These are phyloP conservation scores for Globisporangium takayamanum DNA, from an alignment of 352 stramenopile species.

Conservation along the genomic window DNA sequence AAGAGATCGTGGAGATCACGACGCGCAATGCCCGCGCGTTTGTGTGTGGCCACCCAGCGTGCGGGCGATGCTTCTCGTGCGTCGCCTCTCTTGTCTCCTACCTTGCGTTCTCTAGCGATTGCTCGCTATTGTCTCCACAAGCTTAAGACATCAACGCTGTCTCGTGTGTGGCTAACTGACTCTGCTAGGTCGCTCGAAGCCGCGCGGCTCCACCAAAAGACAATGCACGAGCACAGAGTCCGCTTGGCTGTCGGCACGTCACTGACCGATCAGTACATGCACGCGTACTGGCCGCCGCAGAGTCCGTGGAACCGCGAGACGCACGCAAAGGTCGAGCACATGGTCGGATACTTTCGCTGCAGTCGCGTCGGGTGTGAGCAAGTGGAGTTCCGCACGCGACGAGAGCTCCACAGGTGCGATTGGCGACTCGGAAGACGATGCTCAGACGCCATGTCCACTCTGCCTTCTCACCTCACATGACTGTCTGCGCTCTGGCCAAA, in stretches of 20 bases:
- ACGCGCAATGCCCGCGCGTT: conserved; percentile 37
- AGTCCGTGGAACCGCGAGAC: conserved; percentile 37
- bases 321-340: conserved; percentile 17
- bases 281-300: conserved; percentile 46
- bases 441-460: neutral
- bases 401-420: conserved; percentile 28
- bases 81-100: neutral
- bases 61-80: conserved; percentile 55
- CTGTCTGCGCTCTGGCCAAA: neutral
- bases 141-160: neutral
- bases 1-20: conserved; percentile 44
- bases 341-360: conserved; percentile 48
- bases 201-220: conserved; percentile 39
- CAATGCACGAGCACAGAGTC: conserved; percentile 29
- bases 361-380: conserved; percentile 22
- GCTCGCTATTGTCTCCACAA: neutral
- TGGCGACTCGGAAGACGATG: neutral
- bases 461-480: neutral
- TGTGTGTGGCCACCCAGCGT: conserved; percentile 46
- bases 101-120: neutral
- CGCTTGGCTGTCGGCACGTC: conserved; percentile 31
- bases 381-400: conserved; percentile 34
- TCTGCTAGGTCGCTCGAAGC: conserved; percentile 35
- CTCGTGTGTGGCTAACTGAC: neutral
- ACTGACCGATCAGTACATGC: conserved; percentile 47